Evolutionary conservation across 2,329 filamentous ascomycete species (phyloP), one percentile per base, ranked within the genome.

Genomic region (Thielaviopsis populi): DNA sequence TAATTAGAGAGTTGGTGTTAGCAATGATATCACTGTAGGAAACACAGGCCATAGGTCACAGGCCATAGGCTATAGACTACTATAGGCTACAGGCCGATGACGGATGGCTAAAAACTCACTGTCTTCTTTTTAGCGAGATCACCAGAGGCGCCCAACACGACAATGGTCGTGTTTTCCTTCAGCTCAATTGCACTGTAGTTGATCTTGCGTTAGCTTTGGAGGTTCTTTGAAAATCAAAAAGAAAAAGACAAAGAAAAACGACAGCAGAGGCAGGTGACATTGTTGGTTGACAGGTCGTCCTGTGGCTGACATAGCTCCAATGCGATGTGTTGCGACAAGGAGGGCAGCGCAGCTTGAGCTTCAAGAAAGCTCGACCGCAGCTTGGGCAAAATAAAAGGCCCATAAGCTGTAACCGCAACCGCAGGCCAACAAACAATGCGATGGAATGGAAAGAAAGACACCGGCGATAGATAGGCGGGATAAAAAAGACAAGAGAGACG

Each of bases 71-170:
- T 40, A 42, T 19, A 19, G 13, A n/a, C 42, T 46, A 46, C 43
- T 17, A 19, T 22, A 17, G 41, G 22, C 43, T 40, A 41, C 24
- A 24, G 27, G 48, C 63, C 43, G 63, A 65, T 53, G 67, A 64
- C 61, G 64, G 62, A 63, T 50, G 66, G 63, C 61, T 66, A 61
- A 65, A 53, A 50, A 62, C 84, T 74, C 78, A 95, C 91, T 56
- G 94, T 99, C 86, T 99, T 99, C 87, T 99, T 99, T 83, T 99
- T 99, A 61, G 94, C 94, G 69, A 99, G 79, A 81, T 99, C 94
- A 72, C 94, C 94, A 62, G 94, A 99, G 69, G 94, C 94, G 72
- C 94, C 94, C 69, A 99, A 86, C 71, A 99, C 94, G 72, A 99
- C 83, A 72, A 99, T 95, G 73, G 91, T 84, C 69, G 94, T 99